Evolutionary conservation across 2,329 filamentous ascomycete species (phyloP).

Genomic region (Blastomyces parvus): DNA sequence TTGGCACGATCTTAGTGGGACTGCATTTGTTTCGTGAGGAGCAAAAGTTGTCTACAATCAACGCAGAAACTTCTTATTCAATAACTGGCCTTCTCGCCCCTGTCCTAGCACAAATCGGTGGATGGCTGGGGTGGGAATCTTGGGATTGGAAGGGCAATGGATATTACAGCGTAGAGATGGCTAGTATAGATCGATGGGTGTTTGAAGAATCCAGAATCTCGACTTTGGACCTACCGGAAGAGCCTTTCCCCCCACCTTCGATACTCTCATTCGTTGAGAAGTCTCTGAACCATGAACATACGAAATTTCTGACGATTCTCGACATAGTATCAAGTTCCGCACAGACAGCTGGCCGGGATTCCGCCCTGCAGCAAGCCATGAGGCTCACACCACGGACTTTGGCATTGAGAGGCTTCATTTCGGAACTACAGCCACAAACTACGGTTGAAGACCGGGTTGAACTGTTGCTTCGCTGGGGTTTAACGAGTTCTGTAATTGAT

Average conservation of each 20-base stretch:
- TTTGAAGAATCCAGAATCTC: slow-evolving; percentile 47
- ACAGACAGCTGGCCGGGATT: slow-evolving; percentile 23
- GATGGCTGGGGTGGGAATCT: slow-evolving; percentile 66
- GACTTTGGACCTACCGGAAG: slow-evolving; percentile 35
- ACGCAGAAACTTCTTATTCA: slow-evolving; percentile 39
- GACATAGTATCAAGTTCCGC: slow-evolving; percentile 36
- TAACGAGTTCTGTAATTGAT: slow-evolving; percentile 57
- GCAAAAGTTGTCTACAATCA: slow-evolving; percentile 62
- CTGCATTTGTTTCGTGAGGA: slow-evolving; percentile 87
- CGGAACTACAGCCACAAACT: slow-evolving; percentile 41
- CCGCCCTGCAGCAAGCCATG: slow-evolving; percentile 31
- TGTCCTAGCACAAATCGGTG: slow-evolving; percentile 67
- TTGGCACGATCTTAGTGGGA: slow-evolving; percentile 60
- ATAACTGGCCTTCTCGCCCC: slow-evolving; percentile 52
- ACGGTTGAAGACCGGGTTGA: slow-evolving; percentile 58
- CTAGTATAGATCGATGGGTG: slow-evolving; percentile 43
- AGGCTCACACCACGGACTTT: slow-evolving; percentile 54
- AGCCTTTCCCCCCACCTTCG: slow-evolving; percentile 50
- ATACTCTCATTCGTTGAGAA: slow-evolving; percentile 48
- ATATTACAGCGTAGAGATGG: slow-evolving; percentile 54
- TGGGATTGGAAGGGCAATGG: slow-evolving; percentile 47
- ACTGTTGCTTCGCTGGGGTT: slow-evolving; percentile 59
- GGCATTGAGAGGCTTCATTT: slow-evolving; percentile 60
- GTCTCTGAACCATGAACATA: slow-evolving; percentile 26
- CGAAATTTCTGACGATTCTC: slow-evolving; percentile 42